Base-by-base conservation (phyloP, 768 basidiomycete genomes). In the Roridomyces roridus region DNA sequence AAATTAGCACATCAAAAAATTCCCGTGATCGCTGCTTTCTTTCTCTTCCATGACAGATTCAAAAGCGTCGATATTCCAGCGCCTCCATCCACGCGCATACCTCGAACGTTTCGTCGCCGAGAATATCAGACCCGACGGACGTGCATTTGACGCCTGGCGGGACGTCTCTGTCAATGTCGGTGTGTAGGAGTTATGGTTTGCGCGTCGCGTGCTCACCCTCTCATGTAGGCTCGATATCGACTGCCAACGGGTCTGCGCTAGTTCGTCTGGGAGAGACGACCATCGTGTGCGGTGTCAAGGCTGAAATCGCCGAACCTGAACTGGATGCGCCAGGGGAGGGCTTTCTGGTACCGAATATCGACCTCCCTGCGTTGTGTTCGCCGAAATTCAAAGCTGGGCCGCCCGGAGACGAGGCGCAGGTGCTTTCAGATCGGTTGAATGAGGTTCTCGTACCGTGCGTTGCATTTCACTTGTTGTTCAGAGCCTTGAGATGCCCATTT, bases 331-430 rank as follows among this genome's bases (percentile, higher is more conserved):
- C 89, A 1, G 75, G 81, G 15, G 80, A 86, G 25, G 96, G 96
- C 0, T 98, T 91, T 60, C 20, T 57, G 95, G 96, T 98, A 0
- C 96, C 97, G 2, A 98, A 98, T 67, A 76, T 98, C 61, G 96
- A 99, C 70, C 82, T 99, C 2, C 91, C 96, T 2, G 91, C 96
- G 0, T 82, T 98, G 53, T 98, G 94, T 68, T 95, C 94, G 8
- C 88, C 96, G 0, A 86, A 84, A 65, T 98, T 97, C 79, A 96
- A 95, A 65, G 92, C 96, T 31, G 97, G 97, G 3, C 96, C 97
- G 1, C 97, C 97, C 0, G 81, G 85, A 0, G 96, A 98, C 59
- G 96, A 98, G 68, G 95, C 96, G 0, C 97, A 98, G 66, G 87
- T 93, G 6, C 79, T 96, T 5, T 94, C 94, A 0, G 89, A 92